Evolutionary conservation across 2,329 filamentous ascomycete species (phyloP), one percentile per base, ranked within the genome.

Genomic region (Monilinia laxa): DNA sequence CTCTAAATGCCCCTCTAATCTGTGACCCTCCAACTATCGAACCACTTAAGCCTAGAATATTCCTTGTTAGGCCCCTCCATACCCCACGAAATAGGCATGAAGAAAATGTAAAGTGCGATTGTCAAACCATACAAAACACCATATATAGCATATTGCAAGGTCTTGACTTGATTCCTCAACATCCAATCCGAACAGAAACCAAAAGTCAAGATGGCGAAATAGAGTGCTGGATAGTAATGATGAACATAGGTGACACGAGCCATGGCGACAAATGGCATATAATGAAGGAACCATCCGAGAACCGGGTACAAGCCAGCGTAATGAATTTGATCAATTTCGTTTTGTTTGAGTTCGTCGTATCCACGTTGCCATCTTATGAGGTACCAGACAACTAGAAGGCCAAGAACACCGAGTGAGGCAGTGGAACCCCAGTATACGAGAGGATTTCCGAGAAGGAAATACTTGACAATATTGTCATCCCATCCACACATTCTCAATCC

Each of bases 221-320:
- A 99, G 14, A 99, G 86, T 12, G 95, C 95, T 14, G 95, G 95
- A 79, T 98, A 99, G 83, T 99, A 99, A 82, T 99, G 95, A 79
- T 99, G 95, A 65, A 99, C 95, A 76, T 99, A 99, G 20, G 95
- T 99, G 69, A 99, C 95, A 84, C 95, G 92, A 14, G 93, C 95
- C 96, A 99, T 99, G 76, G 95, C 87, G 75, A 97, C 87, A 79
- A 98, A 99, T 0, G 95, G 95, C 70, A 97, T 81, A 78, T 97
- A 99, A 81, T 99, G 95, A 59, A 99, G 84, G 79, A 97, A 89
- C 95, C 95, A 99, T 70, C 95, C 95, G 65, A 95, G 85, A 66
- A 94, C 83, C 11, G 95, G 94, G 79, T 99, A 99, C 67, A 99
- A 77, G 59, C 91, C 95, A 14, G 93, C 85, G 79, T 97, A 98